Percentiles rank a stretch among this genome's conserved stretches.
These are phyloP conservation scores for Starmerella bombi DNA, from an alignment of 805 yeast species.

Conservation along the genomic window DNA sequence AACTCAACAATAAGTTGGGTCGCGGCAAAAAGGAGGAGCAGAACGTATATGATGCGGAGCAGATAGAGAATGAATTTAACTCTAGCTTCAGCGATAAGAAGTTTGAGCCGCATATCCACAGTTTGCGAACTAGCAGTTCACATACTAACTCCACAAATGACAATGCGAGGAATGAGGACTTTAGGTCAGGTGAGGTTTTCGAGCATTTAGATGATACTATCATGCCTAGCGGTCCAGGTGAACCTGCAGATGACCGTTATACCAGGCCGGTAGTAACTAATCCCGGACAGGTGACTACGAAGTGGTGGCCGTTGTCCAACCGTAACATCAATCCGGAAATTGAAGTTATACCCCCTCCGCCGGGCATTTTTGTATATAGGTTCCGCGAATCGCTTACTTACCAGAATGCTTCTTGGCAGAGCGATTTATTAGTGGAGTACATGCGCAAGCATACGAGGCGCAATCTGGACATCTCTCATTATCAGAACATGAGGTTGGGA, in stretches of 20 bases:
- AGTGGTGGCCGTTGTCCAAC: constrained; percentile 31
- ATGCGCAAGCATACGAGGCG: constrained; percentile 49
- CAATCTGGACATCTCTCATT: constrained; percentile 32
- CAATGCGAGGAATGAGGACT: neutral
- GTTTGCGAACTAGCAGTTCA: neutral
- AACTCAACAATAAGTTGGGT: neutral
- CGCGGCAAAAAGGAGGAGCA: neutral
- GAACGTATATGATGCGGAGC: neutral
- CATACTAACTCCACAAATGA: neutral
- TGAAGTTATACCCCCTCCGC: constrained; percentile 63
- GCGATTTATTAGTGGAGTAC: constrained; percentile 55
- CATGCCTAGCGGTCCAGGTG: constrained; percentile 10
- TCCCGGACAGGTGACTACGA: constrained; percentile 8
- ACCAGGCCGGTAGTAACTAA: constrained; percentile 9
- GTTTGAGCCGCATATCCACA: neutral
- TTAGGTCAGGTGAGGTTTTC: constrained; percentile 3
- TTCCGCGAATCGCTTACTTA: constrained; percentile 71
- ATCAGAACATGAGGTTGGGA: constrained; percentile 30
- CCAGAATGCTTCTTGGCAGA: constrained; percentile 64
- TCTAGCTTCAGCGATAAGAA: neutral
- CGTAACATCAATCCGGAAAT: constrained; percentile 43
- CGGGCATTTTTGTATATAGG: constrained; percentile 77
- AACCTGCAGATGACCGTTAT: constrained; percentile 7
- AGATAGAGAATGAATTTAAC: neutral
- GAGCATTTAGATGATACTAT: constrained; percentile 10